Conservation (phyloP, 805 yeast species). For the Myxozyma vanderwaltii region DNA sequence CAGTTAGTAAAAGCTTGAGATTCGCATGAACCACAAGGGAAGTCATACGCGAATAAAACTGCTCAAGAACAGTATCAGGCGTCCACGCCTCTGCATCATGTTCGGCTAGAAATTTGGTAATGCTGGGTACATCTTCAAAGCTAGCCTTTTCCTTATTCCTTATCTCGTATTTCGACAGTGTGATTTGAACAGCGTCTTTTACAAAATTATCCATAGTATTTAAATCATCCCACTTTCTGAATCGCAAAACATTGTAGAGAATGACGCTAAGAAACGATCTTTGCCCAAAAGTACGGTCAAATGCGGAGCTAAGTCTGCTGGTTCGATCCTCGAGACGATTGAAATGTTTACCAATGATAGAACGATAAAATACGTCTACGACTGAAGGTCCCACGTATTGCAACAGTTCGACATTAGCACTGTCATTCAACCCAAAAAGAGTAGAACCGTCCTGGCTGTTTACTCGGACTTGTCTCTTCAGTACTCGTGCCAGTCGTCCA, state of each 20-base stretch:
- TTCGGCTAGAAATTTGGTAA: neutral
- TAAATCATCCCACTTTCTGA: neutral
- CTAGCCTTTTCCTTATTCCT: neutral
- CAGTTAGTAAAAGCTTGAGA: neutral
- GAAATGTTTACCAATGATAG: neutral
- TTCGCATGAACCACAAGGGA: neutral
- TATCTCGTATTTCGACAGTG: neutral
- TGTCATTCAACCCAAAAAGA: neutral
- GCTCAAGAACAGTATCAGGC: neutral
- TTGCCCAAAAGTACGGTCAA: neutral
- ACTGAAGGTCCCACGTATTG: neutral
- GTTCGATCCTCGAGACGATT: neutral
- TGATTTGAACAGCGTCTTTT: neutral
- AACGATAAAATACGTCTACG: neutral
- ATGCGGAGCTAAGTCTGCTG: neutral
- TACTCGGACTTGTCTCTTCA: neutral
- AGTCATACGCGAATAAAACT: neutral
- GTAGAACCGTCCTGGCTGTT: neutral
- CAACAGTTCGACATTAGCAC: neutral
- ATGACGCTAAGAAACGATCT: no score
- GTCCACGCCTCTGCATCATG: conserved; percentile 6
- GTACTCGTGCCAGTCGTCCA: no score
- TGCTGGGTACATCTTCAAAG: neutral
- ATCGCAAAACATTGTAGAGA: neutral
- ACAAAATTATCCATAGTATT: neutral